Base-by-base conservation (phyloP, 495 filamentous ascomycete genomes). In the Penicillium robsamsonii region DNA sequence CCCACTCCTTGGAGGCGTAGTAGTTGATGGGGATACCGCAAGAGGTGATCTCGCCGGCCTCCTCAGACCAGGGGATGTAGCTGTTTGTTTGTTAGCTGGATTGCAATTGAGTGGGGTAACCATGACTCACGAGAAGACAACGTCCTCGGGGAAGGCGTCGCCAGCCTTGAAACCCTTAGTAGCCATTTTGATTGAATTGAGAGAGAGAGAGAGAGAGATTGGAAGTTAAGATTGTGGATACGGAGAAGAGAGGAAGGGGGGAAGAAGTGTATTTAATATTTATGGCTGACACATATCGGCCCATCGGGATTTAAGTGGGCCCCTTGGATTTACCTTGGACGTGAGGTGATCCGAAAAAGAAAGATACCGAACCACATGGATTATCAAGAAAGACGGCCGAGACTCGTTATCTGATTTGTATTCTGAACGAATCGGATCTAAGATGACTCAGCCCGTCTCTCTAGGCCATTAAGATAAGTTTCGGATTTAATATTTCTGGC, bases 1-100 rank as follows among this genome's bases (percentile, higher is more conserved):
- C 81, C 78, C 87, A 95, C 64, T 95, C 89, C 72, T 91, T 87
- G 79, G 84, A 89, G 70, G 91, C 92, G 65, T 95, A 73, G 76
- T 90, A 95, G 69, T 82, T 81, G 67, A 84, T 83, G 61, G 89
- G 88, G 50, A 87, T 81, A 69, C 92, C 91, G 76, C 92, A 96
- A 33, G 81, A 76, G 41, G 84, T 88, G 67, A 92, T 77, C 58
- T 83, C 81, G 44, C 73, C 75, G 18, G 75, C 72, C 59, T 89
- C 89, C 48, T 80, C 76, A 18, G 79, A 76, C 73, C 85, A 88
- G 27, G 86, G 84, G 64, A 92, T 78, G 77, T 90, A 92, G 66
- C 81, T 88, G 74, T 47, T 13, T 44, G 27, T 10, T 24, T 12
- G 51, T 62, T 51, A 59, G 41, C 3, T 31, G 17, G 18, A 25